These are phyloP conservation scores for Graphilbum ipis-grandicollis DNA, from an alignment of 2,329 filamentous ascomycete genomes.

Conservation along the genomic window DNA sequence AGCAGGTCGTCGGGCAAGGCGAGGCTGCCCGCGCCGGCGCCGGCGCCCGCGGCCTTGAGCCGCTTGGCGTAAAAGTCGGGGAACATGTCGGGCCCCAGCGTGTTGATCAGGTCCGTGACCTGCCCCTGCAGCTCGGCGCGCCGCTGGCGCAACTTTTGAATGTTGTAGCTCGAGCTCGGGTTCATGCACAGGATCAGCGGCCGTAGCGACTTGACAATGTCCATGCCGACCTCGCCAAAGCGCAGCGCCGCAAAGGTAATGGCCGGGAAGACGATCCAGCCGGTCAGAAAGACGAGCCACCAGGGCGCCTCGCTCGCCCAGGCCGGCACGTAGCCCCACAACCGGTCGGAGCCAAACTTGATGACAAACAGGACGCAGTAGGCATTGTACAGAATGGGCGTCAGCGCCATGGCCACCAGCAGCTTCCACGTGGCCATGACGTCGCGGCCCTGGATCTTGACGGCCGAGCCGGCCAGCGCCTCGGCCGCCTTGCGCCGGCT, in stretches of 20 bases:
- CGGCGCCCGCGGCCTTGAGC: no score
- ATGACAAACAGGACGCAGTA: slow-evolving; percentile 61
- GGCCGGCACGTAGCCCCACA: slow-evolving; percentile 64
- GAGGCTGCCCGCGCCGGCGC: no score
- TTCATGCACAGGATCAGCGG: slow-evolving; percentile 74
- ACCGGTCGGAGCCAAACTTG: slow-evolving; percentile 65
- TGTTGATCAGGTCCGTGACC: slow-evolving; percentile 87
- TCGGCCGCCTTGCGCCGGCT: slow-evolving; percentile 68
- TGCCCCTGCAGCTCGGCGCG: slow-evolving; percentile 60
- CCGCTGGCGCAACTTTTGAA: slow-evolving; percentile 57
- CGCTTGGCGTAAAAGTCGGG: slow-evolving; percentile 98
- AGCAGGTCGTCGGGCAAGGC: slow-evolving; percentile 2
- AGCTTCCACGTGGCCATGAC: slow-evolving; percentile 93
- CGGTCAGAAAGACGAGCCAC: slow-evolving; percentile 50
- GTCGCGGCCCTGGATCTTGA: slow-evolving; percentile 76
- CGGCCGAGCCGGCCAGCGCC: slow-evolving; percentile 68
- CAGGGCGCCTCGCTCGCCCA: slow-evolving; percentile 47
- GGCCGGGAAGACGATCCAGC: slow-evolving; percentile 66
- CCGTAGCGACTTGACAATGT: slow-evolving; percentile 86
- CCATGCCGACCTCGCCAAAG: slow-evolving; percentile 97
- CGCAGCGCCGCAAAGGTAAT: slow-evolving; percentile 87
- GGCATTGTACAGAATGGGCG: slow-evolving; percentile 64
- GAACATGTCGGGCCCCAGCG: slow-evolving; percentile 87
- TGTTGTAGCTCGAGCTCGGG: slow-evolving; percentile 67
- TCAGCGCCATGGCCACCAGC: slow-evolving; percentile 68